These are phyloP conservation scores for Gymnopilus junonius DNA, from an alignment of 768 basidiomycete genomes.

Conservation along the genomic window DNA sequence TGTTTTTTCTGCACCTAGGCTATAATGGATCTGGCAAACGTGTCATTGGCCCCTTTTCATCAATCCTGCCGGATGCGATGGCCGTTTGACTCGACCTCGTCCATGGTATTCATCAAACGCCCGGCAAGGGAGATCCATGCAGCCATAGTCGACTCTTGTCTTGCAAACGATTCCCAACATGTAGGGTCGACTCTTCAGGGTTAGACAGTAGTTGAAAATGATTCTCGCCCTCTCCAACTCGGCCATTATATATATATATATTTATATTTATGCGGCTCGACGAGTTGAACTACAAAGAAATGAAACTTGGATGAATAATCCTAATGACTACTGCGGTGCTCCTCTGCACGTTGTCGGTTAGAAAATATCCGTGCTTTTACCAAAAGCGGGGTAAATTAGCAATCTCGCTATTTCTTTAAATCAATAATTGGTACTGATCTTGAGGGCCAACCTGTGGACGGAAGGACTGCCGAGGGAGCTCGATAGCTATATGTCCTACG, in stretches of 20 bases:
- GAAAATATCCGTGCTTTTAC: constrained; percentile 5
- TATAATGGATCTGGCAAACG: not conserved
- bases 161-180: not conserved
- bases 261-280: not conserved
- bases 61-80: not conserved
- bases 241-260: not conserved
- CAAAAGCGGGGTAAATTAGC: not conserved
- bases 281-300: not conserved
- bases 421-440: not conserved
- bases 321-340: not conserved
- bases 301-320: not conserved
- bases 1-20: not conserved
- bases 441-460: not conserved
- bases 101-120: not conserved
- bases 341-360: constrained; percentile 5
- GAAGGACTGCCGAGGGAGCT: not conserved
- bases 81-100: not conserved
- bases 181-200: not conserved
- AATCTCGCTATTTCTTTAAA: not conserved
- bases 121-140: not conserved
- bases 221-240: not conserved
- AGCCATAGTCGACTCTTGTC: not conserved
- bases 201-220: not conserved
- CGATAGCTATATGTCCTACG: not conserved
- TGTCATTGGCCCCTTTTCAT: not conserved